Percentiles rank a stretch among this genome's conserved stretches.
phyloP scores from a whole-genome alignment of 306 rosid species.

The Vigna nakashimae region DNA sequence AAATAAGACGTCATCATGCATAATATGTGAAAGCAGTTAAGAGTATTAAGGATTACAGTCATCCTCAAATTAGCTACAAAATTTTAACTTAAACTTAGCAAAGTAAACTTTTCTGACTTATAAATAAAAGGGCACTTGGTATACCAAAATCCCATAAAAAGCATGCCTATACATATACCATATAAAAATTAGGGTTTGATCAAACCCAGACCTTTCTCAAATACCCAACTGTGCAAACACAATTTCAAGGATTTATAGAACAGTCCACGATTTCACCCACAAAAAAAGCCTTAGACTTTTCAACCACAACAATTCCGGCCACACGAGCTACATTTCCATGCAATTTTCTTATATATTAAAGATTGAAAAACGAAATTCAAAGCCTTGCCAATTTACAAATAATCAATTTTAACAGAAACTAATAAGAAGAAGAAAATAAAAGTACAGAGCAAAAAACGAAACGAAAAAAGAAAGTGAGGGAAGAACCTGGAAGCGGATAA shows the following conservation, averaged over 20 bases:
- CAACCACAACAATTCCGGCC: neutral
- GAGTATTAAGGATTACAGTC: too few relatives aligned
- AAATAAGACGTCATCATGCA: too few relatives aligned
- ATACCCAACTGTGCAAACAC: conserved; percentile 25
- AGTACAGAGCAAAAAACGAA: neutral
- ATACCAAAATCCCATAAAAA: neutral
- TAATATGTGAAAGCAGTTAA: too few relatives aligned
- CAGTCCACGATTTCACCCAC: too few relatives aligned
- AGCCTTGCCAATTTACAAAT: neutral
- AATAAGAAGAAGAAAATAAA: neutral
- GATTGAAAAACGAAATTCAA: neutral
- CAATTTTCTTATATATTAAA: neutral
- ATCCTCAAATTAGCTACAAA: too few relatives aligned
- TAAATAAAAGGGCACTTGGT: neutral
- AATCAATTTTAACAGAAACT: conserved; percentile 11
- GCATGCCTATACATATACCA: neutral
- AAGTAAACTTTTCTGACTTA: neutral
- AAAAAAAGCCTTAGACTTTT: too few relatives aligned
- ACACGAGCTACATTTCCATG: neutral
- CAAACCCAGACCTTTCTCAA: conserved; percentile 7
- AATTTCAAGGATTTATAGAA: neutral
- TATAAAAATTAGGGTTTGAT: conserved; percentile 33
- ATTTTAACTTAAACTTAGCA: too few relatives aligned
- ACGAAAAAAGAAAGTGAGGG: neutral
- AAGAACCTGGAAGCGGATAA: conserved; percentile 89